Percentiles rank a stretch among this genome's conserved stretches.
phyloP scores from a whole-genome alignment of 441 rosid species.

The Erodium moschatum region DNA sequence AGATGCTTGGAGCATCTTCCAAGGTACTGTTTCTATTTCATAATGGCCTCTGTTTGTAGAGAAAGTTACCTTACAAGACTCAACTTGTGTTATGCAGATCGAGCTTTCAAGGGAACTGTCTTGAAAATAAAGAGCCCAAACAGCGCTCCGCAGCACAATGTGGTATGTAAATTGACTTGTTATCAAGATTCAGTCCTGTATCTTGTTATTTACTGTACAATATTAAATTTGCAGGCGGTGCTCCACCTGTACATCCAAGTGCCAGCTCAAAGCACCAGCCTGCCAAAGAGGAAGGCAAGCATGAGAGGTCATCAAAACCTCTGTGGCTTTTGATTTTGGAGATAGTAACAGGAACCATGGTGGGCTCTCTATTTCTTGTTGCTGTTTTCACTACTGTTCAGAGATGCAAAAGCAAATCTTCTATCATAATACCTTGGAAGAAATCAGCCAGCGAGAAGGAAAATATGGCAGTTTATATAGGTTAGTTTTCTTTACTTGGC shows the following conservation, averaged over 20 bases:
- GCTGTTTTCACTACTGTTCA: slow-evolving; percentile 55
- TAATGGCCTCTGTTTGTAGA: neutral
- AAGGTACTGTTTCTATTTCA: slow-evolving; percentile 34
- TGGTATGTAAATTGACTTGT: slow-evolving; percentile 30
- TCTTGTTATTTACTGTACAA: slow-evolving; percentile 16
- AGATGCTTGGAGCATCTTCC: slow-evolving; percentile 68
- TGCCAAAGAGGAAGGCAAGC: slow-evolving; percentile 39
- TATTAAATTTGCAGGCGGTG: slow-evolving; percentile 32
- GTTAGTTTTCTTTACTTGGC: slow-evolving; percentile 33
- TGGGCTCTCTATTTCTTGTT: slow-evolving; percentile 52
- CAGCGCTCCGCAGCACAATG: slow-evolving; percentile 65
- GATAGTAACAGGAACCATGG: slow-evolving; percentile 76
- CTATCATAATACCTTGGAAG: slow-evolving; percentile 93
- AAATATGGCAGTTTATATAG: slow-evolving; percentile 53
- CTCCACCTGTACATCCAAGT: slow-evolving; percentile 34
- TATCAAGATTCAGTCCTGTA: neutral
- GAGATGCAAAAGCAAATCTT: slow-evolving; percentile 66
- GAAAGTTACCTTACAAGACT: slow-evolving; percentile 13
- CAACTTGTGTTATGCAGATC: slow-evolving; percentile 32
- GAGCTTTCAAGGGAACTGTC: slow-evolving; percentile 93
- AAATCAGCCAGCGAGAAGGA: slow-evolving; percentile 84
- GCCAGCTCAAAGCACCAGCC: slow-evolving; percentile 36
- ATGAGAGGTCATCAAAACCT: slow-evolving; percentile 49
- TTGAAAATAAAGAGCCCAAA: slow-evolving; percentile 47
- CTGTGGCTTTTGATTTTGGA: slow-evolving; percentile 77